phyloP scores from a whole-genome alignment of 352 stramenopile species.

The Phytophthora sojae region DNA sequence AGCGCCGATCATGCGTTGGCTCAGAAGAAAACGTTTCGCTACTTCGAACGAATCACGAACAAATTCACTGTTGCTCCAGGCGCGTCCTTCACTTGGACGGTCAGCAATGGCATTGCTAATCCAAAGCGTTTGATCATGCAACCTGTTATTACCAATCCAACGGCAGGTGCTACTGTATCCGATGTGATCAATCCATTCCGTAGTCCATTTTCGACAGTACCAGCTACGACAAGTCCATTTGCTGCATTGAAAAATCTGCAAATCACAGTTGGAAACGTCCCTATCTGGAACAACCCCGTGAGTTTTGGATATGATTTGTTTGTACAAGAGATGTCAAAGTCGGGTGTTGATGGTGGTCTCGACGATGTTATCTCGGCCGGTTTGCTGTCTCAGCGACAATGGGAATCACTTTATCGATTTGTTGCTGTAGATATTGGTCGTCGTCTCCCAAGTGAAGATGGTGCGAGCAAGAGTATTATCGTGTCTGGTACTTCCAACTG shows the following conservation, averaged over 20 bases:
- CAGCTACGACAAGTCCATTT: slow-evolving; percentile 18
- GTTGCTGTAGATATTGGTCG: not conserved
- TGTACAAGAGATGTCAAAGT: not conserved
- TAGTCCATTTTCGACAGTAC: slow-evolving; percentile 15
- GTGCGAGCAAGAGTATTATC: slow-evolving; percentile 13
- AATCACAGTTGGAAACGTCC: not conserved
- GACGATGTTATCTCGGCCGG: not conserved
- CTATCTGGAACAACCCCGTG: not conserved
- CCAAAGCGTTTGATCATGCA: not conserved
- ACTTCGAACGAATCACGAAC: slow-evolving; percentile 28
- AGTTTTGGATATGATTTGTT: not conserved
- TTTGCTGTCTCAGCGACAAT: not conserved
- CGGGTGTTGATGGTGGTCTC: slow-evolving; percentile 3
- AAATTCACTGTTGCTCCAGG: slow-evolving; percentile 22
- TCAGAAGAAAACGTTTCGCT: slow-evolving; percentile 12
- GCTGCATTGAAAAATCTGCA: slow-evolving; percentile 3
- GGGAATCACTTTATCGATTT: not conserved
- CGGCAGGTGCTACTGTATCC: slow-evolving; percentile 3
- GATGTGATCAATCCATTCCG: slow-evolving; percentile 28
- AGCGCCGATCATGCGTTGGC: slow-evolving; percentile 4
- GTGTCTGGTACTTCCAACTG: slow-evolving; percentile 16
- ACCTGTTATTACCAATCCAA: slow-evolving; percentile 12
- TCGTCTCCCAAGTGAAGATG: slow-evolving; percentile 12
- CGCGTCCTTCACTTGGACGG: not conserved
- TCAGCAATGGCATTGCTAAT: not conserved